These are phyloP conservation scores for Bipolaris bicolor DNA, from an alignment of 2,329 filamentous ascomycete genomes.

Conservation along the genomic window DNA sequence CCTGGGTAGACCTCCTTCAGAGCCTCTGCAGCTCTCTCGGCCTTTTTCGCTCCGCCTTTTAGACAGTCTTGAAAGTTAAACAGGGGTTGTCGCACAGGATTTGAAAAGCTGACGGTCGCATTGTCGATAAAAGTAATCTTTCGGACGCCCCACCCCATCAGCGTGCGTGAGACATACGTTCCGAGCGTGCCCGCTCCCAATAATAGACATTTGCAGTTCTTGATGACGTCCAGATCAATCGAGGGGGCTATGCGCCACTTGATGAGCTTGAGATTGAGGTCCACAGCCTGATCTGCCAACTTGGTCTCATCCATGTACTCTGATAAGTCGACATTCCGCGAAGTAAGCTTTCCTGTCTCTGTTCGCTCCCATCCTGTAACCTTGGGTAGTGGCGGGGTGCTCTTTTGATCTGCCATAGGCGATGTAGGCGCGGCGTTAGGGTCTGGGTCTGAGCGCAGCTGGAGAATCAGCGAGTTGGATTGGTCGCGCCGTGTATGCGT, in stretches of 20 bases:
- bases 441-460: constrained; percentile 34
- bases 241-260: constrained; percentile 96
- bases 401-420: constrained; percentile 18
- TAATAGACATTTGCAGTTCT: constrained; percentile 85
- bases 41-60: constrained; percentile 83
- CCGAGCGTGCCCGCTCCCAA: constrained; percentile 92
- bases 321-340: constrained; percentile 79
- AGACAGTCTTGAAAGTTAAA: constrained; percentile 91
- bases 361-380: constrained; percentile 96
- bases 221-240: constrained; percentile 86
- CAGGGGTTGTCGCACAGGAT: constrained; percentile 91
- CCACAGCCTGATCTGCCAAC: constrained; percentile 90
- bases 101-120: constrained; percentile 90
- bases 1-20: constrained; percentile 89
- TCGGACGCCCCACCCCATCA: constrained; percentile 94
- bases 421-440: constrained; percentile 14
- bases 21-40: constrained; percentile 77
- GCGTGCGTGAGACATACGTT: constrained; percentile 87
- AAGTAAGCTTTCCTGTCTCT: constrained; percentile 74
- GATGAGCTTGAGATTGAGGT: constrained; percentile 96
- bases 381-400: constrained; percentile 71
- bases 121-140: constrained; percentile 98
- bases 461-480: constrained; percentile 79
- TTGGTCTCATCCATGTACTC: constrained; percentile 92
- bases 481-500: constrained; percentile 77